A percentile compares a stretch with the other conserved stretches of the same genome.
These are phyloP conservation scores for Myxozyma monticola DNA, from an alignment of 805 yeast species.

Conservation along the genomic window DNA sequence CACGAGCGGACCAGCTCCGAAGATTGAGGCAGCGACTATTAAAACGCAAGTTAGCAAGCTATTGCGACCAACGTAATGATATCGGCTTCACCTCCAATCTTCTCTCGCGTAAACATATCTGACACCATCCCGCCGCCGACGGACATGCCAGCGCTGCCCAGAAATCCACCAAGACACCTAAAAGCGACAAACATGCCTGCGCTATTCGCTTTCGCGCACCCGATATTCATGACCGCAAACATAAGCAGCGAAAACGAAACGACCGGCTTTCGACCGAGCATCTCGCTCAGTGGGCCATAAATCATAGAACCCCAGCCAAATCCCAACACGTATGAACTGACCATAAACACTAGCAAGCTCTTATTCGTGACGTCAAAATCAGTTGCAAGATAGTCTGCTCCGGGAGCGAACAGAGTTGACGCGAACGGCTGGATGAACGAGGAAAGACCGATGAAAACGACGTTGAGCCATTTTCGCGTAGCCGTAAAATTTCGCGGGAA, in stretches of 20 bases:
- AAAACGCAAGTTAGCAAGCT: too few relatives aligned
- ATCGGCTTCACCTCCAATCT: slow-evolving; percentile 70
- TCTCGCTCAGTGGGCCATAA: slow-evolving; percentile 83
- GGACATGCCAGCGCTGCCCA: slow-evolving; percentile 59
- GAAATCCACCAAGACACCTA: slow-evolving; percentile 51
- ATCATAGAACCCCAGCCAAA: slow-evolving; percentile 88
- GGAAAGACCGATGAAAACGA: slow-evolving; percentile 52
- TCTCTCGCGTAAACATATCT: slow-evolving; percentile 65
- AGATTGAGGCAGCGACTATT: slow-evolving; percentile 48
- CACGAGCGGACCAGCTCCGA: slow-evolving; percentile 40
- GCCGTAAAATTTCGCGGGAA: too few relatives aligned
- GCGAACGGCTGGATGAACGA: slow-evolving; percentile 63
- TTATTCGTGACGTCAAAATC: slow-evolving; percentile 47
- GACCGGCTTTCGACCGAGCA: slow-evolving; percentile 68
- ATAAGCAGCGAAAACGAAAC: slow-evolving; percentile 36
- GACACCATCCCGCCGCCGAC: slow-evolving; percentile 65
- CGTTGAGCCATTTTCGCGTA: slow-evolving; percentile 47
- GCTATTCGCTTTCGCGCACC: slow-evolving; percentile 55
- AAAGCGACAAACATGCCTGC: slow-evolving; percentile 59
- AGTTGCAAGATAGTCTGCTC: slow-evolving; percentile 49
- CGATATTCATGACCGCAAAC: slow-evolving; percentile 51
- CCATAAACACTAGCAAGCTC: slow-evolving; percentile 37
- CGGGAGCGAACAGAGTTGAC: slow-evolving; percentile 64
- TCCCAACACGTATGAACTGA: slow-evolving; percentile 72
- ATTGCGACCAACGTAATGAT: slow-evolving; percentile 52